A percentile compares a stretch with the other conserved stretches of the same genome.
Evolutionary conservation across 352 stramenopile genomes (phyloP).

Genomic region (Lagenidium sp.): DNA sequence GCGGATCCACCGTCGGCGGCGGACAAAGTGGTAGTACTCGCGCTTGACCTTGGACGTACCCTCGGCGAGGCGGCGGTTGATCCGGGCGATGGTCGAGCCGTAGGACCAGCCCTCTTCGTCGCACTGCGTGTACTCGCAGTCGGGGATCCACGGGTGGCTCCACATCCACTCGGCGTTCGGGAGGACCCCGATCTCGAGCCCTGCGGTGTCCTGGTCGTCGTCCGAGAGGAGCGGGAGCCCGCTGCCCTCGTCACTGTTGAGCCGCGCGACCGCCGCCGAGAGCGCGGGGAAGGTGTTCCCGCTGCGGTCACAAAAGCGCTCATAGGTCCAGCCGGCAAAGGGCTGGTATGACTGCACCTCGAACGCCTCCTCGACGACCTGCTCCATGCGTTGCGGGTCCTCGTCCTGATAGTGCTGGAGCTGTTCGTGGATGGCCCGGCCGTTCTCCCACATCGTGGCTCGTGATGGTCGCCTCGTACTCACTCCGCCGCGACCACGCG

Average conservation of each 20-base stretch:
- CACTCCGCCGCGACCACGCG: no score
- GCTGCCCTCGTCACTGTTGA: no score
- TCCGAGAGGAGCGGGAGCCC: constrained; percentile 10
- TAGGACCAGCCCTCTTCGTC: constrained; percentile 84
- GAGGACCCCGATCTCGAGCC: constrained; percentile 54
- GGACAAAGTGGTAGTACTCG: constrained; percentile 74
- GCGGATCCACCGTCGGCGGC: constrained; percentile 68
- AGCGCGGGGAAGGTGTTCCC: constrained; percentile 58
- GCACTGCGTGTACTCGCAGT: constrained; percentile 72
- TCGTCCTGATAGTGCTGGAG: constrained; percentile 6
- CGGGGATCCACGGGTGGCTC: constrained; percentile 67
- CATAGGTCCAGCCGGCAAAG: constrained; percentile 71
- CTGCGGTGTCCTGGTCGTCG: constrained; percentile 26
- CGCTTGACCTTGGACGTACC: constrained; percentile 68
- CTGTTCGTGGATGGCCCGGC: constrained; percentile 9
- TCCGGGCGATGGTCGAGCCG: constrained; percentile 71
- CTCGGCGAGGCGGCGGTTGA: constrained; percentile 72
- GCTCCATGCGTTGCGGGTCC: constrained; percentile 36
- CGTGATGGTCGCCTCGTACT: no score
- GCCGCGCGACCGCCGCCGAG: constrained; percentile 36
- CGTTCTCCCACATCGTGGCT: constrained; percentile 14
- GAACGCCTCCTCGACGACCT: constrained; percentile 74
- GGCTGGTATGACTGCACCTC: constrained; percentile 79
- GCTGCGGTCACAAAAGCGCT: constrained; percentile 74
- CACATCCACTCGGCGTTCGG: constrained; percentile 72